Conservation (phyloP, 108 stramenopile genomes). For the Fragilariopsis cylindrus region DNA sequence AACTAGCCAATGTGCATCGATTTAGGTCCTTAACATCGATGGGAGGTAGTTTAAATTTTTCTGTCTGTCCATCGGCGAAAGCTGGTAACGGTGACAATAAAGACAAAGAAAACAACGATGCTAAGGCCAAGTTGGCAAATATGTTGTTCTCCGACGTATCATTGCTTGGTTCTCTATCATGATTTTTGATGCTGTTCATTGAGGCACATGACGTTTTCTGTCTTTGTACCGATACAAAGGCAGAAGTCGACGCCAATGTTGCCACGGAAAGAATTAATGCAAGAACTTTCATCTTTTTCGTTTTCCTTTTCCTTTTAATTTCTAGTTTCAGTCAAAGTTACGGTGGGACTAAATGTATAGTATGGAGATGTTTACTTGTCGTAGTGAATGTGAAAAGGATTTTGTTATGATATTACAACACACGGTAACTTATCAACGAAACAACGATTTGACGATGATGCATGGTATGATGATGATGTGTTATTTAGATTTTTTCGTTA, state of each 20-base stretch:
- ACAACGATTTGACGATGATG: too few species aligned
- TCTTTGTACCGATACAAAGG: not conserved
- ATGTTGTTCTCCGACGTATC: not conserved
- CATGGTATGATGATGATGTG: too few species aligned
- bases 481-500: too few species aligned
- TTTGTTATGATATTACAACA: too few species aligned
- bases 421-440: too few species aligned
- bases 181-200: not conserved
- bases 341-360: too few species aligned
- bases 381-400: too few species aligned
- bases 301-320: not conserved
- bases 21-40: constrained; percentile 76
- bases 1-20: constrained; percentile 81
- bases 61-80: constrained; percentile 73
- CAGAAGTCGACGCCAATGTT: not conserved
- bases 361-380: too few species aligned
- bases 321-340: too few species aligned
- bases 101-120: constrained; percentile 20
- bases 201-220: not conserved
- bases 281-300: constrained; percentile 8
- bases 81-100: constrained; percentile 41
- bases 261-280: not conserved
- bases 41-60: constrained; percentile 90
- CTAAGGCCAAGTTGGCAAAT: constrained; percentile 20
- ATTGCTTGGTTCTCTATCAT: not conserved